Base-by-base conservation (phyloP, 192 early-diverging fungal species). In the Coemansia sp. region DNA sequence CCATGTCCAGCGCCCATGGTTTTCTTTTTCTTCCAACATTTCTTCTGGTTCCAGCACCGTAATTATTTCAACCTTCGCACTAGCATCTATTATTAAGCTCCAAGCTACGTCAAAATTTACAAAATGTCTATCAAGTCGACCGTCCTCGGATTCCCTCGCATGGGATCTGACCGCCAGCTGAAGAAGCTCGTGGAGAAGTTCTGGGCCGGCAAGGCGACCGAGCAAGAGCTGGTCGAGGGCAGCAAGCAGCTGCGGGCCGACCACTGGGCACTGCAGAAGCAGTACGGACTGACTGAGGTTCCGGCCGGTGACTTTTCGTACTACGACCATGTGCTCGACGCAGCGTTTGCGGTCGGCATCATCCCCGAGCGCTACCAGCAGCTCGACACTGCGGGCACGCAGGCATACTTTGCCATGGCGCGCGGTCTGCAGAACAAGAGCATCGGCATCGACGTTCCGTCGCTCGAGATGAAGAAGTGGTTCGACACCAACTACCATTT, bases 391-490 rank as follows among this genome's bases (percentile, higher is more conserved):
- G 63, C 86, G 72, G 83, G 85, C 48, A 81, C 86, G 48, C 90
- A 93, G 70, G 88, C 86, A 25, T 98, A 96, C 89, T 98, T 98
- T 84, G 96, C 96, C 70, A 96, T 98, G 90, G 93, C 87, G 62
- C 93, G 96, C 82, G 96, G 96, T 66, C 85, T 92, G 57, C 96
- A 98, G 67, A 77, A 85, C 67, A 88, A 83, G 72, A 84, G 84
- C 66, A 81, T 79, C 54, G 83, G 84, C 76, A 80, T 96, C 61
- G 94, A 97, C 65, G 91, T 98, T 32, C 91, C 91, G 56, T 93
- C 95, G 57, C 89, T 94, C 73, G 94, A 97, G 83, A 98, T 98
- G 96, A 95, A 95, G 87, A 98, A 98, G 84, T 98, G 92, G 94
- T 98, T 97, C 75, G 94, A 97, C 80, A 96, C 96, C 67, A 98